A percentile compares a stretch with the other conserved stretches of the same genome.
Conservation (phyloP, 305 asterid genomes). For the Rubia peregrina region DNA sequence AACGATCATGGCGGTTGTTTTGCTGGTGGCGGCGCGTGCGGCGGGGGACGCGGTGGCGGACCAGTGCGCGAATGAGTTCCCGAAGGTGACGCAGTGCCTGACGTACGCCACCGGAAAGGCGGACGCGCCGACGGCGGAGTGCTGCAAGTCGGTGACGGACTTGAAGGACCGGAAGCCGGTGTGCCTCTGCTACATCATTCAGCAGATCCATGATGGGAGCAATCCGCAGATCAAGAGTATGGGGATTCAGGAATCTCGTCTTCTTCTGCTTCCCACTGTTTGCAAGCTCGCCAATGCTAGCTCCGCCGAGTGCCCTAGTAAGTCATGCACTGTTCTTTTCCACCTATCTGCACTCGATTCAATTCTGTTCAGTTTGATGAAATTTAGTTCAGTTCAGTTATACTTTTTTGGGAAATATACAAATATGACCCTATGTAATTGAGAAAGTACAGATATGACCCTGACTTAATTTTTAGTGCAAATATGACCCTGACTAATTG, state of each 20-base stretch:
- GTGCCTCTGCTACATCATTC: constrained; percentile 61
- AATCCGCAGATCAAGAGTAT: constrained; percentile 45
- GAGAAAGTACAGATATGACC: too few species aligned
- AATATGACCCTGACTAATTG: too few species aligned
- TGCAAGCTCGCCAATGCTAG: constrained; percentile 63
- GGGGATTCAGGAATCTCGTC: constrained; percentile 62
- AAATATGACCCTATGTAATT: too few species aligned
- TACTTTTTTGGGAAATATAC: too few species aligned
- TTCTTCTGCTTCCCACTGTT: constrained; percentile 70
- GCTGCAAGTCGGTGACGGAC: constrained; percentile 54
- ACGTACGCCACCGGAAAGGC: constrained; percentile 60
- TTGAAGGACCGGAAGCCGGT: constrained; percentile 48
- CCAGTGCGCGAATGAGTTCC: constrained; percentile 49
- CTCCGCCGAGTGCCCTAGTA: constrained; percentile 66
- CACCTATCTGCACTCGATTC: too few species aligned
- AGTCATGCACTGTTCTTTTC: constrained; percentile 12
- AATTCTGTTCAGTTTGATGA: too few species aligned
- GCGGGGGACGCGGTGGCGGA: constrained; percentile 12
- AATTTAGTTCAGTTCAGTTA: too few species aligned
- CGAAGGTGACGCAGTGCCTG: constrained; percentile 55
- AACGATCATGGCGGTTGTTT: neutral
- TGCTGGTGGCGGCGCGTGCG: constrained; percentile 13
- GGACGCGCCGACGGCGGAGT: constrained; percentile 49
- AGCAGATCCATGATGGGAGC: constrained; percentile 66
- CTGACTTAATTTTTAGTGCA: too few species aligned